Evolutionary conservation across 2,329 filamentous ascomycete species (phyloP).

Genomic region (Coniochaeta hoffmannii): DNA sequence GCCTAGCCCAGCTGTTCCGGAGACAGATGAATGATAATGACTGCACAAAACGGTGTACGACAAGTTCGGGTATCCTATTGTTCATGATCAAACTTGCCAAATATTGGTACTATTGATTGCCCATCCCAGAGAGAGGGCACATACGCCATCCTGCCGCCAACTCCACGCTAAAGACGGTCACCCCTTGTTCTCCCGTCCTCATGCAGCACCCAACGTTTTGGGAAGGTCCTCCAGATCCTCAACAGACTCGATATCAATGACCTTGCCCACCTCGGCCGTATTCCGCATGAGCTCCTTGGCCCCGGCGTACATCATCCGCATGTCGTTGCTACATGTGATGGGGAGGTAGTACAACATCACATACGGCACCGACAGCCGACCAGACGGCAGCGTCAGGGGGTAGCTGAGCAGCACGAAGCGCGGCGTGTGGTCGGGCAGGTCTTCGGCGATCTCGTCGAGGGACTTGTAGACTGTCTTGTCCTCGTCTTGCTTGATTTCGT

Average conservation of each 20-base stretch:
- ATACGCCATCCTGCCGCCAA: not conserved
- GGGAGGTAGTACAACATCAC: slow-evolving; percentile 93
- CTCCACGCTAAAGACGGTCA: not conserved
- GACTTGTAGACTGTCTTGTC: slow-evolving; percentile 71
- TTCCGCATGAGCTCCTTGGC: slow-evolving; percentile 95
- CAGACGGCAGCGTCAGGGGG: slow-evolving; percentile 77
- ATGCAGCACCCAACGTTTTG: slow-evolving; percentile 42
- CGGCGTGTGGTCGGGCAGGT: slow-evolving; percentile 86
- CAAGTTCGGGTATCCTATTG: too few relatives aligned
- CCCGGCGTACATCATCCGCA: slow-evolving; percentile 90
- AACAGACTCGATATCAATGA: slow-evolving; percentile 74
- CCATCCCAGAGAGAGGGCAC: too few relatives aligned
- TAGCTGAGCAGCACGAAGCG: slow-evolving; percentile 88
- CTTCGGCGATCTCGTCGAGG: slow-evolving; percentile 74
- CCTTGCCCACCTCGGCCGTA: slow-evolving; percentile 79
- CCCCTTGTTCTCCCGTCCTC: not conserved
- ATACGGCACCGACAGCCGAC: slow-evolving; percentile 83
- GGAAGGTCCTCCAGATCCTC: slow-evolving; percentile 83
- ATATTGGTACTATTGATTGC: too few relatives aligned
- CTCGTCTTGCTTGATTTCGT: slow-evolving; percentile 82
- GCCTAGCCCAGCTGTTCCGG: not conserved
- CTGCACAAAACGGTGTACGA: not conserved
- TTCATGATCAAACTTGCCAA: too few relatives aligned
- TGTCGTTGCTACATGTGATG: slow-evolving; percentile 77
- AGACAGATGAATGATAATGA: not conserved